Evolutionary conservation across 257 asterid genomes (phyloP).

Genomic region (Petrea volubilis): DNA sequence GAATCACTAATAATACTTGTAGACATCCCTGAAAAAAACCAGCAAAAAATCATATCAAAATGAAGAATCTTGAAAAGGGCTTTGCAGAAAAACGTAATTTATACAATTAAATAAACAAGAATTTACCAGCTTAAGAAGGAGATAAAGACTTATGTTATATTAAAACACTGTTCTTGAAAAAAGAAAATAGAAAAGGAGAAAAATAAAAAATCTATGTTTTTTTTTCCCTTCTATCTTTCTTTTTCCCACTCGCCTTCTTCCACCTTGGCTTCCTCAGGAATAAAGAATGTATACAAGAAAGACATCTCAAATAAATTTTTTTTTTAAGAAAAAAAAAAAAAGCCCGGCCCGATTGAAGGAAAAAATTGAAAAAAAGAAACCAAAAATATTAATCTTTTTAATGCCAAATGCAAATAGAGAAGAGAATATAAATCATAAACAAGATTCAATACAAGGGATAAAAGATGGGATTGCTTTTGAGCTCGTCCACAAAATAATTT

Average conservation of each 20-base stretch:
- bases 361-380: background rate
- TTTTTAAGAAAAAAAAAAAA: too few relatives aligned
- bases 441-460: background rate
- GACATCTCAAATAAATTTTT: conserved; percentile 44
- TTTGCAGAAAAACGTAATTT: background rate
- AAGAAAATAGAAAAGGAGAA: background rate
- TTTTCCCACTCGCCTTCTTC: conserved; percentile 49
- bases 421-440: background rate
- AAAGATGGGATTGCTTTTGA: conserved; percentile 1
- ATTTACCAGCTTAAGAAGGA: conserved; percentile 1
- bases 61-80: background rate
- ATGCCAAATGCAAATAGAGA: background rate
- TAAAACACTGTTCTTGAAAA: conserved; percentile 20
- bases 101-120: background rate
- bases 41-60: background rate
- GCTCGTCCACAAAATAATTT: background rate
- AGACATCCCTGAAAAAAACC: conserved; percentile 35
- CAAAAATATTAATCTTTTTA: background rate
- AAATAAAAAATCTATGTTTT: background rate
- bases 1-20: conserved; percentile 36
- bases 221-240: conserved; percentile 24
- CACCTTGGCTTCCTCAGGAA: conserved; percentile 34
- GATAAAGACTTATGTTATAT: background rate
- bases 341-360: background rate
- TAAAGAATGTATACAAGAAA: conserved; percentile 28